Evolutionary conservation across 2,329 filamentous ascomycete genomes (phyloP), one percentile per base, ranked within the genome.

Genomic region (Colletotrichum euphorbiae): DNA sequence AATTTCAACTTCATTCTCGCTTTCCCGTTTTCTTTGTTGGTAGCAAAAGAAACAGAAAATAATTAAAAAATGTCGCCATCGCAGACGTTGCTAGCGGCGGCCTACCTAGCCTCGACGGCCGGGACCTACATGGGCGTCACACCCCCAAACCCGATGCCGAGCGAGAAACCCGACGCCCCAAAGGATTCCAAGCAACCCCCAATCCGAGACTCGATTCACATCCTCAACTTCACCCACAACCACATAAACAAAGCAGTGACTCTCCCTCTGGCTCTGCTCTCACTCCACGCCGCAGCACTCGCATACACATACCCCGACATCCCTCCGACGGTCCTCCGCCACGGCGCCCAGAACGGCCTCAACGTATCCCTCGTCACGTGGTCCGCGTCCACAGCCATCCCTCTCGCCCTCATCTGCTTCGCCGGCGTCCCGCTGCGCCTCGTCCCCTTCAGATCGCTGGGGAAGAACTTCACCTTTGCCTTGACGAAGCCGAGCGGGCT

Each of bases 401-500:
- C 80, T 2, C 55, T 82, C 7, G 73, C 72, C 0, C 68, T 80
- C 0, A 74, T 80, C 17, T 31, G 66, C 61, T 50, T 80, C 60
- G 46, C 21, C 56, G 68, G 68, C 54, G 33, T 69, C 36, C 74
- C 76, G 24, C 71, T 79, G 4, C 77, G 78, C 6, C 65, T 79
- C 11, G 62, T 76, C 0, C 80, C 84, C 0, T 87, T 81, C 70
- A 74, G 76, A 0, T 74, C 79, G 0, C 78, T 88, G 0, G 86
- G 85, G 1, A 77, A 74, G 9, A 81, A 85, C 64, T 88, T 88
- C 71, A 88, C 85, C 0, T 89, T 87, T 70, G 77, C 79, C 2
- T 80, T 89, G 2, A 75, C 81, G 0, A 72, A 77, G 58, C 86
- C 86, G 1, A 78, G 83, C 64, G 71, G 74, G 1, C 74, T 87